Evolutionary conservation across 176 grass and related monocot genomes (phyloP), one percentile per base, ranked within the genome.

Genomic region (Tillandsia fasciculata): DNA sequence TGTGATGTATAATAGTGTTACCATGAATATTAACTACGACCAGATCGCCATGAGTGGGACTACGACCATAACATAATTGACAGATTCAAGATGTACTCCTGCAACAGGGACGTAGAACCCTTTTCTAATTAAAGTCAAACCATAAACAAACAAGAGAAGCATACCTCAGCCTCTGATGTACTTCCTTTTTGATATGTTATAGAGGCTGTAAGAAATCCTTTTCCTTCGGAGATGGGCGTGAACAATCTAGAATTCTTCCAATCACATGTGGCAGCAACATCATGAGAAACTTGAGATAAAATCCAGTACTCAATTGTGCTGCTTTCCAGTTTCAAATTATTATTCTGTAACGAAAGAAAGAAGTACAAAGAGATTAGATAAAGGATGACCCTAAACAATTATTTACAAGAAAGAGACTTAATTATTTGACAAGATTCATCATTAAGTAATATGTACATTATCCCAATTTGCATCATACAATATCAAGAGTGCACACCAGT

Each of bases 281-380:
- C 78, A 66, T 85, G 69, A 18, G 74, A 50, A 49, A 87, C 59
- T 52, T 0, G 9, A 1, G 65, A 83, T 70, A 97, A 87, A 80
- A 87, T 79, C 89, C 93, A 97, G 70, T 85, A 90, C 68, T 78
- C 70, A 53, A 71, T 27, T 49, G 86, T 83, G 72, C 71, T 90
- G 49, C 86, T 97, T 71, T 87, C 88, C 53, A 97, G 57, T 80
- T 73, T 92, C 67, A 91, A 77, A 68, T 81, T 72, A 54, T 97
- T 97, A 66, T 82, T 83, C 89, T 97, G 73, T 26, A 53, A 86
- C 11, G 49, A 72, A 72, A 85, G 33, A 6, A 75, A 66, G 72
- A 65, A 75, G 69, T 64, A 42, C 11, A 79, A 76, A 64, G 49
- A 66, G 52, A 79, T 53, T 53, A 71, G 49, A 17, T 11, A 67